A percentile compares a stretch with the other conserved stretches of the same genome.
Conservation (phyloP, 2,329 filamentous ascomycete species). For the Penicillium crustosum region DNA sequence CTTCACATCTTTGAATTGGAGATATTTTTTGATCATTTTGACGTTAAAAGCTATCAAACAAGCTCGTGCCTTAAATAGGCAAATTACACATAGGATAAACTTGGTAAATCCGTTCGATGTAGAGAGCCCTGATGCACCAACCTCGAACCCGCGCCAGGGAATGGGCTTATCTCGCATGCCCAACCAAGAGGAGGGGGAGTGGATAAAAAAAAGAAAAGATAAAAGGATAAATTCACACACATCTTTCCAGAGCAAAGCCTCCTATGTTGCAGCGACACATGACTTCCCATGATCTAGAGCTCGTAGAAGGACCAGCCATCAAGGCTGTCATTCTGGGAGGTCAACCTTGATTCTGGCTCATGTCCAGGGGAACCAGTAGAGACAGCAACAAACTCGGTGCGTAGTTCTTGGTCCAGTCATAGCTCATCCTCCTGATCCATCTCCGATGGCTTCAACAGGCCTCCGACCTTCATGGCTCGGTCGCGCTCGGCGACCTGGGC, state of each 20-base stretch:
- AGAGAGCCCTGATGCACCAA: slow-evolving; percentile 4
- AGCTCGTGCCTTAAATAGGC: background rate
- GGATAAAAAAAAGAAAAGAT: slow-evolving; percentile 13
- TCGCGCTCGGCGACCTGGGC: slow-evolving; percentile 87
- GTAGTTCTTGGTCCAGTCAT: slow-evolving; percentile 74
- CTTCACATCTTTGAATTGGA: background rate
- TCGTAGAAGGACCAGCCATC: slow-evolving; percentile 69
- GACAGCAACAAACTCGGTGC: slow-evolving; percentile 55
- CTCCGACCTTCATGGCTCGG: slow-evolving; percentile 90
- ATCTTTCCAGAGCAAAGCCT: background rate
- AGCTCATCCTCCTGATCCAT: slow-evolving; percentile 79
- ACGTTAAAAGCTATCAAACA: slow-evolving; percentile 7
- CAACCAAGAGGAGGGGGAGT: background rate
- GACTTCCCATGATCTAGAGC: slow-evolving; percentile 41
- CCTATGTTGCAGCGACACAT: background rate
- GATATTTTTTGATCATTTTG: slow-evolving; percentile 7
- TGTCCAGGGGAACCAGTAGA: slow-evolving; percentile 27
- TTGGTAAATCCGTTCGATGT: slow-evolving; percentile 1
- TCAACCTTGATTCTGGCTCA: slow-evolving; percentile 23
- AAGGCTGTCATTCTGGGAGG: slow-evolving; percentile 37
- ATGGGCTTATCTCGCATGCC: slow-evolving; percentile 6
- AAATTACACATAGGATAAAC: background rate
- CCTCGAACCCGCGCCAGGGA: slow-evolving; percentile 3
- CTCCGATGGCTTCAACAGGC: slow-evolving; percentile 95
- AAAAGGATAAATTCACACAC: slow-evolving; percentile 17